Base-by-base conservation (phyloP, 2,329 filamentous ascomycete species). In the Magnaporthales sp. region DNA sequence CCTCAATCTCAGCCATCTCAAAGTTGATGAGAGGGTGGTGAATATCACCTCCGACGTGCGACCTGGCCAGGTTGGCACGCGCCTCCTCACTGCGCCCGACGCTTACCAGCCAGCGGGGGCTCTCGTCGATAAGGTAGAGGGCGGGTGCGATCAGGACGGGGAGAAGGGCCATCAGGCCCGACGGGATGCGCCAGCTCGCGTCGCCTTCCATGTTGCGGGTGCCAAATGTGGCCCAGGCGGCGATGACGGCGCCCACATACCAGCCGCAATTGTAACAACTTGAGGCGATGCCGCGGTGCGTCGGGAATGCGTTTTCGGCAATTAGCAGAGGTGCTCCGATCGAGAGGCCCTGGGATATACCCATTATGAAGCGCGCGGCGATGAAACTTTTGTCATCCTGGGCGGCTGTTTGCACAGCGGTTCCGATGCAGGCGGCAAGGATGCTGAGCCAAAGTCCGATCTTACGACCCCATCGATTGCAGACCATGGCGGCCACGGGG, bases 151-250 rank as follows among this genome's bases (percentile, higher is more conserved):
- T 73, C 13, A 80, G 70, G 4, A 80, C 65, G 0, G 80, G 75
- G 19, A 77, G 77, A 15, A 27, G 22, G 19, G 38, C 56, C 66
- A 65, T 63, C n/a, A 68, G 31, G 7, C 24, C 58, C 7, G 31
- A 51, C 22, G 67, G 67, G 13, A 68, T 30, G 79, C 80, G 63
- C 80, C 78, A 61, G 77, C 30, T 77, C 77, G 80, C 78, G 79
- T 68, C 80, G 75, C 66, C 74, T 72, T 70, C 60, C 80, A 79
- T 15, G 73, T 73, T 72, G 26, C 77, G 73, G 0, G 81, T 83
- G 31, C 78, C 81, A 67, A 81, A 80, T 19, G 79, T 77, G 19
- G 82, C 73, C 80, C 80, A 83, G 0, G 80, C 78, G 27, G 80
- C 80, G 62, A 81, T 73, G 62, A 70, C 68, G 19, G 67, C 65